phyloP scores from a whole-genome alignment of 371 early-diverging fungal species.

The Mortierella polycephala region DNA sequence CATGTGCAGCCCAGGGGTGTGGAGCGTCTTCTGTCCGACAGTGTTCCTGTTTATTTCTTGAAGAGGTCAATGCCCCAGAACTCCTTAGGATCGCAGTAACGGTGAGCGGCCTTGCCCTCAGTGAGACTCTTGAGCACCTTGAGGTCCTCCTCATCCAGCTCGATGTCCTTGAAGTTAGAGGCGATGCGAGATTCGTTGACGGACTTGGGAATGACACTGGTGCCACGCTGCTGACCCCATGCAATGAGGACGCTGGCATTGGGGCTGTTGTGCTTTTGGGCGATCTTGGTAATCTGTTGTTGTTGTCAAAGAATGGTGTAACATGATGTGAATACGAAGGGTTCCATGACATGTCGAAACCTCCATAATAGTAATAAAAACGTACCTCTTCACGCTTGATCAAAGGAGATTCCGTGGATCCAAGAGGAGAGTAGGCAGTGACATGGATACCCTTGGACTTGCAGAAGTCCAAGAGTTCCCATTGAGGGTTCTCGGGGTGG shows the following conservation, averaged over 20 bases:
- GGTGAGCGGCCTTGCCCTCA: slow-evolving; percentile 39
- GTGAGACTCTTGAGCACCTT: slow-evolving; percentile 42
- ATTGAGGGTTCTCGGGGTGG: slow-evolving; percentile 88
- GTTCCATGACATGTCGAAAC: too few species aligned
- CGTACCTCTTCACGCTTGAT: slow-evolving; percentile 56
- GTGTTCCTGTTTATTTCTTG: too few species aligned
- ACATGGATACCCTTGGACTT: slow-evolving; percentile 74
- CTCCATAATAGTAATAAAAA: background rate
- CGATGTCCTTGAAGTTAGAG: slow-evolving; percentile 63
- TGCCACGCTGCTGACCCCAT: slow-evolving; percentile 81
- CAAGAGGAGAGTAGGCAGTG: slow-evolving; percentile 89
- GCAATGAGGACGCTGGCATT: slow-evolving; percentile 79
- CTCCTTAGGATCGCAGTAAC: slow-evolving; percentile 54
- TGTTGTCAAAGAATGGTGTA: too few species aligned
- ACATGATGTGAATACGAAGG: too few species aligned
- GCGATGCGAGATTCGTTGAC: slow-evolving; percentile 63
- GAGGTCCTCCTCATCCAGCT: slow-evolving; percentile 59
- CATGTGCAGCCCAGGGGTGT: too few species aligned
- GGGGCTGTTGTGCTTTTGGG: slow-evolving; percentile 74
- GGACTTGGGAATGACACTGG: slow-evolving; percentile 73
- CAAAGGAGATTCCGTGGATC: slow-evolving; percentile 56
- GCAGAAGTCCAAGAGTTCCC: slow-evolving; percentile 77
- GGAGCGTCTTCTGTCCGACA: too few species aligned
- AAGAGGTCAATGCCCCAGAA: slow-evolving; percentile 57
- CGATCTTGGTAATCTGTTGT: slow-evolving; percentile 64